Evolutionary conservation across 371 early-diverging fungal species (phyloP), one percentile per base, ranked within the genome.

Genomic region (Chytridiales sp.): DNA sequence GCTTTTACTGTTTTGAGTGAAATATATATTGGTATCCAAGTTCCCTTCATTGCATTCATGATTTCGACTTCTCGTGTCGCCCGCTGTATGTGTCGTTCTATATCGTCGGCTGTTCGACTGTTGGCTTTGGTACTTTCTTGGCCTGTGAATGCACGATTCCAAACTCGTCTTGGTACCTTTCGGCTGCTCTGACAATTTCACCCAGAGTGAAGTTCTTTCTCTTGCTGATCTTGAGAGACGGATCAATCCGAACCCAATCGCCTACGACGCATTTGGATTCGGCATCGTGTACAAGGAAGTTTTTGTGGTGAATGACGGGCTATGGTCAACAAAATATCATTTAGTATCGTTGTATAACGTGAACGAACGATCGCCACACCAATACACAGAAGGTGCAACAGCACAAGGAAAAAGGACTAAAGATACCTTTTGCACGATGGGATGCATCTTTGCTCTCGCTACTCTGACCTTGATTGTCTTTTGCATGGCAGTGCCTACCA

Each of bases 381-480:
- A 38, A 27, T 1, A 47, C 15, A 35, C 39, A 26, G 17, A 4
- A 26, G 15, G 36, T 24, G 19, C 27, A 38, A 44, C 47, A 29
- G 17, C 9, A 47, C 17, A 22, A 21, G 27, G 9, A 3, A 41
- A 30, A 3, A 30, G 27, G 3, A 32, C 15, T 24, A 34, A 9
- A 48, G 42, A 26, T 81, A 92, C 94, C 88, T 94, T 94, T 64
- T 85, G 83, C 42, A 93, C 90, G 56, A 87, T 75, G 30, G 89
- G 93, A 67, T 95, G 93, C 41, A 91, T 68, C 48, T 81, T 83
- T 44, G 83, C 75, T 62, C 80, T 77, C 26, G 88, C 86, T 17
- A 92, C 92, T 44, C 88, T 82, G 61, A 95, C 95, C 72, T 91
- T 93, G 72, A 91, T 84, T 8, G 95, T 94, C 84, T 92, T 92